phyloP scores from a whole-genome alignment of 257 asterid species.

The Phtheirospermum japonicum region DNA sequence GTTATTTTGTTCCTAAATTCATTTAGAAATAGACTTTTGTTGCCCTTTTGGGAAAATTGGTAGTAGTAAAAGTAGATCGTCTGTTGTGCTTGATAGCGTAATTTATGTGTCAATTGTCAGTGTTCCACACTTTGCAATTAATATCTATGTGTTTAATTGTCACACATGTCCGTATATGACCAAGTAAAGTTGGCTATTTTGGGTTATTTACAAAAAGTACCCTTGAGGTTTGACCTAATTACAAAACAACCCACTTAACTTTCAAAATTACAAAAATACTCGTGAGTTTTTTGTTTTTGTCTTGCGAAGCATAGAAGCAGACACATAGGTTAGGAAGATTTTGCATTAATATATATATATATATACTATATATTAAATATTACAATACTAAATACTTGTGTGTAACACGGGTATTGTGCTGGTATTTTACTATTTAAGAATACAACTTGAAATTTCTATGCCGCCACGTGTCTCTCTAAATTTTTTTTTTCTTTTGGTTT shows the following conservation, averaged over 20 bases:
- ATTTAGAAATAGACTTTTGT: neutral
- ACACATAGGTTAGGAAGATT: too few species aligned
- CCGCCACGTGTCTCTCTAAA: too few species aligned
- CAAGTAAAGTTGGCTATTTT: neutral
- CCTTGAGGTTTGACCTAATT: neutral
- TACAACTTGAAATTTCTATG: too few species aligned
- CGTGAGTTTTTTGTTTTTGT: too few species aligned
- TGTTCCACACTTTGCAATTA: slow-evolving; percentile 4
- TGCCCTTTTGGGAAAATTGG: neutral
- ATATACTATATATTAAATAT: too few species aligned
- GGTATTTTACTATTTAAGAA: too few species aligned
- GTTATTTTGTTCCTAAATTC: neutral
- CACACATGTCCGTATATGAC: slow-evolving; percentile 2
- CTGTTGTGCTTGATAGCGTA: neutral
- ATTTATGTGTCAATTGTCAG: slow-evolving; percentile 18
- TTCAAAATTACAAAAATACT: neutral
- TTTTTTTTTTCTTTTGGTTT: too few species aligned
- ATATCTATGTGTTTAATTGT: slow-evolving; percentile 9
- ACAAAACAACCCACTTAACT: neutral
- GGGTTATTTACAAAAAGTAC: neutral
- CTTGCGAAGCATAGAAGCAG: too few species aligned
- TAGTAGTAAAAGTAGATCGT: neutral
- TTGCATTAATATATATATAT: too few species aligned
- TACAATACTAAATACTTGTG: too few species aligned
- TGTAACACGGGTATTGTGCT: too few species aligned